A percentile compares a stretch with the other conserved stretches of the same genome.
phyloP scores from a whole-genome alignment of 768 basidiomycete genomes.

The Rubroboletus pulcherrimus region DNA sequence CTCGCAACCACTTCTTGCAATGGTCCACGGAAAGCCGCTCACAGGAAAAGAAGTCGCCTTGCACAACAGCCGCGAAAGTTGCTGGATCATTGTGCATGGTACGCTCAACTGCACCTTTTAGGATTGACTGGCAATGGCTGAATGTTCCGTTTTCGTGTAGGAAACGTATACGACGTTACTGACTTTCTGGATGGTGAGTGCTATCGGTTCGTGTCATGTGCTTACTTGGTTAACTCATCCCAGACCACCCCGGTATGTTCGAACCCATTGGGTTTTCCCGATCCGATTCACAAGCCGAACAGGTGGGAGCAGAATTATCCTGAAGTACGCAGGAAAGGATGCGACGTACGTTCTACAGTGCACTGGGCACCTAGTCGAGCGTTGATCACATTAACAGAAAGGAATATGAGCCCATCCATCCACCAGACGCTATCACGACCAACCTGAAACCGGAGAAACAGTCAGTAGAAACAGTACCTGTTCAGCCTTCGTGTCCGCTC shows the following conservation, averaged over 20 bases:
- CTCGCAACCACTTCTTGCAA: neutral
- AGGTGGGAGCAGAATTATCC: conserved; percentile 81
- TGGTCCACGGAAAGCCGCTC: conserved; percentile 24
- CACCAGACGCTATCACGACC: conserved; percentile 72
- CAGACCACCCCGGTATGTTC: conserved; percentile 61
- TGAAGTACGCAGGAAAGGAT: conserved; percentile 88
- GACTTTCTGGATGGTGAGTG: conserved; percentile 67
- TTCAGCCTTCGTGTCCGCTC: neutral
- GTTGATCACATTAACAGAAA: conserved; percentile 37
- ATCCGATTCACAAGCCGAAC: conserved; percentile 5
- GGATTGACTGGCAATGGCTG: neutral
- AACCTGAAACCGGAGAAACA: conserved; percentile 85
- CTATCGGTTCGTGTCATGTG: neutral
- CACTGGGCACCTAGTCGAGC: neutral
- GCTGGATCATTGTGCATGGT: conserved; percentile 88
- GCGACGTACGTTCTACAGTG: conserved; percentile 59
- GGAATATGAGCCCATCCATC: conserved; percentile 89
- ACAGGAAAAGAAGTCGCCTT: conserved; percentile 50
- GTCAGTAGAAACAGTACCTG: conserved; percentile 34
- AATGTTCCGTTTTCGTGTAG: conserved; percentile 31
- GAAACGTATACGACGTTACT: conserved; percentile 75
- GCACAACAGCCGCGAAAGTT: conserved; percentile 58
- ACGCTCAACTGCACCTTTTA: conserved; percentile 7
- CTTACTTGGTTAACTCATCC: neutral
- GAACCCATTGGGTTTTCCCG: neutral